Conservation (phyloP, 1,284 basidiomycete genomes). For the Cronartium quercuum region DNA sequence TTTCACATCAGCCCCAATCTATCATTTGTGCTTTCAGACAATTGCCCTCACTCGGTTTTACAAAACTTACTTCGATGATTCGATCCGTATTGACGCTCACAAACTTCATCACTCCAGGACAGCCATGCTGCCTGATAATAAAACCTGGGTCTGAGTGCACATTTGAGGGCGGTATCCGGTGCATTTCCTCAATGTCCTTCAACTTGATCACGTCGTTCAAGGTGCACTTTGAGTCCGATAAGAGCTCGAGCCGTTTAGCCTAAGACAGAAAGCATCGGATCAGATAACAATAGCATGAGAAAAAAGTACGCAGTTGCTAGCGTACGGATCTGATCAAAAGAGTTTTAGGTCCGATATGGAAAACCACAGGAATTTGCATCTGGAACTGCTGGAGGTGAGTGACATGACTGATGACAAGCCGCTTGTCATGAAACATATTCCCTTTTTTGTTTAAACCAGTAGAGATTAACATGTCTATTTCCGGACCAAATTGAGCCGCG, state of each 20-base stretch:
- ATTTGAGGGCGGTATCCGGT: slow-evolving; percentile 58
- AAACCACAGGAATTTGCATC: slow-evolving; percentile 41
- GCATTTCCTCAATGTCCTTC: slow-evolving; percentile 61
- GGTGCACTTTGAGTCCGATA: slow-evolving; percentile 41
- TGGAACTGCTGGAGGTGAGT: slow-evolving; percentile 40
- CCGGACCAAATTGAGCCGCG: not conserved
- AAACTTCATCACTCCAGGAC: slow-evolving; percentile 15
- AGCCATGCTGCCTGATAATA: slow-evolving; percentile 35
- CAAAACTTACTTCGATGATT: slow-evolving; percentile 30
- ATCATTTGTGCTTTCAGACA: too few relatives aligned
- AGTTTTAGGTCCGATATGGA: slow-evolving; percentile 39
- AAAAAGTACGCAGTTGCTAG: not conserved
- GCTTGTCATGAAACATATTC: slow-evolving; percentile 37
- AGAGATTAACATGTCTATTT: not conserved
- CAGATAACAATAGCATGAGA: not conserved
- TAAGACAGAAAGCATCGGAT: not conserved
- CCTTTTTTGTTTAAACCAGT: not conserved
- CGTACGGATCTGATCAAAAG: slow-evolving; percentile 49
- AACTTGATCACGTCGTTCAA: slow-evolving; percentile 49
- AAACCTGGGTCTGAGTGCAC: slow-evolving; percentile 33
- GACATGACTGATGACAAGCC: slow-evolving; percentile 38
- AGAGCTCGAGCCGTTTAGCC: slow-evolving; percentile 40
- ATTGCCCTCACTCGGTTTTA: too few relatives aligned
- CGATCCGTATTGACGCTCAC: slow-evolving; percentile 38
- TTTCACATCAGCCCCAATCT: not conserved